These are phyloP conservation scores for Metschnikowia arizonensis DNA, from an alignment of 805 yeast genomes.

Conservation along the genomic window DNA sequence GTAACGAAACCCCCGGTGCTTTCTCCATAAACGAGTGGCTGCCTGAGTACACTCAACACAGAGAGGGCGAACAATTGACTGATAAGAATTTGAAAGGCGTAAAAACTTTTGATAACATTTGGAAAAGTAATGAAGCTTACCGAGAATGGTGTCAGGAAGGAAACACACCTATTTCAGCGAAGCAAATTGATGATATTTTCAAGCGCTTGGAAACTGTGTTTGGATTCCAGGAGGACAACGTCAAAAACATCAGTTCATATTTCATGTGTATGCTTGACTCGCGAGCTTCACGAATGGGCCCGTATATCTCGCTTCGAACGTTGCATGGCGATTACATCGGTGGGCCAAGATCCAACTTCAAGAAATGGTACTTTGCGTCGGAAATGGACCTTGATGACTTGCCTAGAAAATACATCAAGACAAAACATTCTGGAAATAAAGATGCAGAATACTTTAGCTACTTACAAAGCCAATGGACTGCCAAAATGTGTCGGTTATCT, in stretches of 20 bases:
- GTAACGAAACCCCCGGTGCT: constrained; percentile 4
- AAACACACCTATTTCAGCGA: constrained; percentile 46
- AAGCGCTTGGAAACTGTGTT: constrained; percentile 49
- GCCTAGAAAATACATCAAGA: constrained; percentile 21
- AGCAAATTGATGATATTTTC: constrained; percentile 55
- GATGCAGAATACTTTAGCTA: constrained; percentile 1
- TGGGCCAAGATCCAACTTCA: constrained; percentile 62
- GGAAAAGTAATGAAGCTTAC: neutral
- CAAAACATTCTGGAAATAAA: neutral
- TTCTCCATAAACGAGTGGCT: constrained; percentile 7
- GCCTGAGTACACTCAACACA: constrained; percentile 2
- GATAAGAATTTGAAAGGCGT: neutral
- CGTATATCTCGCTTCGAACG: constrained; percentile 51
- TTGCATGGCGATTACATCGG: constrained; percentile 75
- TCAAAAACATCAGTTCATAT: constrained; percentile 57
- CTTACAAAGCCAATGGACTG: constrained; percentile 49
- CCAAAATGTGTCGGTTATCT: constrained; percentile 45
- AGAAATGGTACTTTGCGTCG: constrained; percentile 76
- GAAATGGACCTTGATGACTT: constrained; percentile 48
- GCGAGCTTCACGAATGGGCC: constrained; percentile 55
- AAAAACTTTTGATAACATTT: neutral
- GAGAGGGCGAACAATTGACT: neutral
- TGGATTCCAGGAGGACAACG: constrained; percentile 66
- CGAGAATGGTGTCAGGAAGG: constrained; percentile 42
- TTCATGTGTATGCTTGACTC: constrained; percentile 19